Conservation (phyloP, 495 filamentous ascomycete genomes). For the Neurospora sp. region DNA sequence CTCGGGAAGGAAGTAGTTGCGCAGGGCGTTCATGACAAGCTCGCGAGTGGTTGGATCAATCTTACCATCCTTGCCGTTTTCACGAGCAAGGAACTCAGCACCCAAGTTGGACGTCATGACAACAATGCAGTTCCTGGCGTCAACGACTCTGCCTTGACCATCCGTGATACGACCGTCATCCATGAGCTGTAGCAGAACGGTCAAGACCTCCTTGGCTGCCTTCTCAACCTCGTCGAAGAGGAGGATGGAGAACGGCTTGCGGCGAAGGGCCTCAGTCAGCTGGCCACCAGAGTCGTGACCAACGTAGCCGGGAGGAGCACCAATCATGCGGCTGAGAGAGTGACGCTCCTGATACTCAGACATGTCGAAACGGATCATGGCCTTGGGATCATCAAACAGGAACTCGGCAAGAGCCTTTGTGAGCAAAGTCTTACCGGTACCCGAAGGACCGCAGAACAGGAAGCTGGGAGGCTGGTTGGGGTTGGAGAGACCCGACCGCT, state of each 20-base stretch:
- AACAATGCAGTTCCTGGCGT: slow-evolving; percentile 95
- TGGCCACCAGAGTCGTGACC: slow-evolving; percentile 95
- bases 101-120: slow-evolving; percentile 98
- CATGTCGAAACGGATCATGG: slow-evolving; percentile 99
- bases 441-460: slow-evolving; percentile 96
- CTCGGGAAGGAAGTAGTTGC: slow-evolving; percentile 93
- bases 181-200: slow-evolving; percentile 94
- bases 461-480: slow-evolving; percentile 95
- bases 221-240: slow-evolving; percentile 98
- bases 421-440: slow-evolving; percentile 93
- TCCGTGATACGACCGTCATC: slow-evolving; percentile 98
- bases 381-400: slow-evolving; percentile 92
- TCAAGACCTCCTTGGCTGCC: slow-evolving; percentile 94
- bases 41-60: slow-evolving; percentile 84
- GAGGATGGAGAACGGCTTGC: slow-evolving; percentile 92
- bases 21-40: slow-evolving; percentile 77
- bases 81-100: slow-evolving; percentile 81
- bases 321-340: slow-evolving; percentile 93
- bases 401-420: slow-evolving; percentile 97
- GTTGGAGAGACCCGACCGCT: slow-evolving; percentile 85
- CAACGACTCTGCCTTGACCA: slow-evolving; percentile 87
- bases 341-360: slow-evolving; percentile 98
- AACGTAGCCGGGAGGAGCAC: slow-evolving; percentile 92
- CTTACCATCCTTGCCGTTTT: slow-evolving; percentile 62
- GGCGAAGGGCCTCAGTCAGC: slow-evolving; percentile 84